Conservation (phyloP, 1,284 basidiomycete genomes). For the Termitomyces sp. region DNA sequence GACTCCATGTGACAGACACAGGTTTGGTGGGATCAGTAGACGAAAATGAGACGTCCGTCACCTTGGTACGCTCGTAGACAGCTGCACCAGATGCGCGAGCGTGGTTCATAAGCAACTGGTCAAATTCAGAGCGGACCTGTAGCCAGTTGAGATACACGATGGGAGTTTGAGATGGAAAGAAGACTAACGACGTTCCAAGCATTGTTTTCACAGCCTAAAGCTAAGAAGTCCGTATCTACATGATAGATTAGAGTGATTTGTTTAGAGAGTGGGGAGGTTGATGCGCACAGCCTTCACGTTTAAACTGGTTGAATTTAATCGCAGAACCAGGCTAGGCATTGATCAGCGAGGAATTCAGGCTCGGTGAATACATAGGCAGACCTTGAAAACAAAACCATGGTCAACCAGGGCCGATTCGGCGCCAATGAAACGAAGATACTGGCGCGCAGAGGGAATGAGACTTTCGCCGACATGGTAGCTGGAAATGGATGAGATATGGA, state of each 20-base stretch:
- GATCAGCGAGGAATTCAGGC: slow-evolving; percentile 5
- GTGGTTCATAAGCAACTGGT: slow-evolving; percentile 56
- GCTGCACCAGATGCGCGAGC: slow-evolving; percentile 48
- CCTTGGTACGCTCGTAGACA: slow-evolving; percentile 53
- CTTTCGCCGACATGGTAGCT: slow-evolving; percentile 67
- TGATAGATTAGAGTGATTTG: slow-evolving; percentile 1
- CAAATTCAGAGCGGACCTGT: slow-evolving; percentile 60
- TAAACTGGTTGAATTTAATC: slow-evolving; percentile 61
- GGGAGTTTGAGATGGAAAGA: slow-evolving; percentile 10
- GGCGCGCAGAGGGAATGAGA: slow-evolving; percentile 56
- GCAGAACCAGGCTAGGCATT: slow-evolving; percentile 48
- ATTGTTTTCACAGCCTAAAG: slow-evolving; percentile 48
- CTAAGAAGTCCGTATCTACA: slow-evolving; percentile 62
- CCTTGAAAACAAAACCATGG: slow-evolving; percentile 55
- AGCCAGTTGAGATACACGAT: not conserved
- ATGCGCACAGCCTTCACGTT: slow-evolving; percentile 60
- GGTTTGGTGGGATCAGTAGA: slow-evolving; percentile 35
- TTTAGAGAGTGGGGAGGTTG: not conserved
- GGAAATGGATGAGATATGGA: not conserved
- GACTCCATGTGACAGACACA: slow-evolving; percentile 46
- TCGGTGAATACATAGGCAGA: slow-evolving; percentile 19
- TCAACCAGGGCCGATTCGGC: slow-evolving; percentile 48
- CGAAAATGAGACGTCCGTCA: slow-evolving; percentile 43
- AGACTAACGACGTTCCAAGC: slow-evolving; percentile 63
- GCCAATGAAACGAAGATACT: slow-evolving; percentile 55